Base-by-base conservation (phyloP, 352 stramenopile genomes). In the Phytophthora meadii region DNA sequence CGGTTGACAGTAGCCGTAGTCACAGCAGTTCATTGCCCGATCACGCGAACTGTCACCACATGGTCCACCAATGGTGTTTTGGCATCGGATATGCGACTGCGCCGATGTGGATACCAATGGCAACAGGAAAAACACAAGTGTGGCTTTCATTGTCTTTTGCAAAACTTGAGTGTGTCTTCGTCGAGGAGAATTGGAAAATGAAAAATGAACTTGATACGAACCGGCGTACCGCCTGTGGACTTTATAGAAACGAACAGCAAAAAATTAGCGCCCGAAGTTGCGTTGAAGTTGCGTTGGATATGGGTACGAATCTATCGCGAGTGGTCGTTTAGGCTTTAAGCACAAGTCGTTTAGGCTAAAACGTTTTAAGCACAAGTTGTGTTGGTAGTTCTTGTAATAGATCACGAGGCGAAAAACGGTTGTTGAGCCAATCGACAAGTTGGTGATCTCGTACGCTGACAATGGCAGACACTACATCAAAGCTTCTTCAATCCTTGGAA, bases 1-100 rank as follows among this genome's bases (percentile, higher is more conserved):
- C 44, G 82, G 82, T 69, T 88, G 79, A 64, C 81, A 90, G 68
- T 86, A 90, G 25, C 68, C 69, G 19, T 69, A 64, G 54, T 82
- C 68, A 24, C 69, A 78, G 54, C 79, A 88, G 42, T 72, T 73
- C 30, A 44, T 64, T 7, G 50, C 54, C 4, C 70, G 65, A 10
- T 51, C 14, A n/a, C 79, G 74, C 53, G 76, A 87, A 3, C 58
- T 57, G 41, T 72, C 58, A 11, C 69, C 69, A 19, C 69, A 77
- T 6, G 52, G 65, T 0, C 74, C 74, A 32, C 72, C 68, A 62
- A 87, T 76, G 37, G 70, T 81, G 56, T 55, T 75, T 39, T 87
- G 78, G 60, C 80, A 87, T 4, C 73, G 70, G 27, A 81, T 81
- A 45, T 81, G 72, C 22, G 39, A 71, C 62, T 81, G 73, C 22